Conservation (phyloP, 495 filamentous ascomycete species). For the Talaromyces nanjingensis region DNA sequence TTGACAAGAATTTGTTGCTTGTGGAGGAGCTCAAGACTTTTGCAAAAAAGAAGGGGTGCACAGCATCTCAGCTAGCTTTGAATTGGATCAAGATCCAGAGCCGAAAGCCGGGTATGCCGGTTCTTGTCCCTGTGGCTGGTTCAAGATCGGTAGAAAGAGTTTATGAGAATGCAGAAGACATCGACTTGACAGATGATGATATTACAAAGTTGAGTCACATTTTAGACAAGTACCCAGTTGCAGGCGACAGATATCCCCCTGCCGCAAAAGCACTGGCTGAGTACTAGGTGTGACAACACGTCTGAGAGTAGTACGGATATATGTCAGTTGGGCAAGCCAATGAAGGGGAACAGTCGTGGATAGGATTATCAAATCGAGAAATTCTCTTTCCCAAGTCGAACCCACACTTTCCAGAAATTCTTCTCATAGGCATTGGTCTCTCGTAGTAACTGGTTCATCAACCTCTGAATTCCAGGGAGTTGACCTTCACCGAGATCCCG, state of each 20-base stretch:
- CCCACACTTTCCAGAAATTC: conserved; percentile 6
- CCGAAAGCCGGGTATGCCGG: conserved; percentile 39
- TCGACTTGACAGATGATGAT: conserved; percentile 43
- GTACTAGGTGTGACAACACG: neutral
- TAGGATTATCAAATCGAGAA: neutral
- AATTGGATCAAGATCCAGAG: conserved; percentile 52
- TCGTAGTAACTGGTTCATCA: conserved; percentile 1
- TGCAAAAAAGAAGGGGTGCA: conserved; percentile 58
- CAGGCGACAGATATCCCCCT: conserved; percentile 4
- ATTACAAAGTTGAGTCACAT: conserved; percentile 39
- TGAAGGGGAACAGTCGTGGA: no score
- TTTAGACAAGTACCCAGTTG: conserved; percentile 4
- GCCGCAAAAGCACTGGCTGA: conserved; percentile 1
- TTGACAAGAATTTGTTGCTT: conserved; percentile 60
- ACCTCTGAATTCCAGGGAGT: neutral
- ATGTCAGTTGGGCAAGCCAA: no score
- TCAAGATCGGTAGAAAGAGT: conserved; percentile 43
- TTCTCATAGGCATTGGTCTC: neutral
- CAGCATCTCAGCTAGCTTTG: conserved; percentile 63
- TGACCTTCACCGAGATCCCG: neutral
- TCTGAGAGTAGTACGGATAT: neutral
- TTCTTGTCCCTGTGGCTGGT: conserved; percentile 70
- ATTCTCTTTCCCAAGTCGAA: neutral
- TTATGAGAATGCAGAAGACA: conserved; percentile 40
- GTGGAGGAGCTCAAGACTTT: conserved; percentile 51